Evolutionary conservation across 2,329 filamentous ascomycete species (phyloP).

Genomic region (Pseudohalonectria lignicola): DNA sequence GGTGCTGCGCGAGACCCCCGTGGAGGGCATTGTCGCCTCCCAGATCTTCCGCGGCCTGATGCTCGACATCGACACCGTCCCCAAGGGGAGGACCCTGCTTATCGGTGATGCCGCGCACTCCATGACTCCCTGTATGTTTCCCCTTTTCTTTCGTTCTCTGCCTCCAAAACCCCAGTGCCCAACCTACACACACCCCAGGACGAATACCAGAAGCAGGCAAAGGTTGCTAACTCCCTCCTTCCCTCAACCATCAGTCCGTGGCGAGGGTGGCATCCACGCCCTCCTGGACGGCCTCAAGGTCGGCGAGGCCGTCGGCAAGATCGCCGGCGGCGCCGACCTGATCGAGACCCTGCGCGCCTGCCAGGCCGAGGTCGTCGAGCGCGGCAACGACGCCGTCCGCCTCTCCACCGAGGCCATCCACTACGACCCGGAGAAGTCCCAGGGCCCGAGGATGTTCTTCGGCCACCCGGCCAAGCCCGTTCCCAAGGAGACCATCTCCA

Average conservation of each 20-base stretch:
- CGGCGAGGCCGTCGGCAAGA: conserved; percentile 11
- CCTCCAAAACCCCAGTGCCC: too few relatives aligned
- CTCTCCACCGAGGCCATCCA: not conserved
- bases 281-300: conserved; percentile 24
- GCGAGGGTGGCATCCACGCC: conserved; percentile 34
- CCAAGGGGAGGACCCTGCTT: conserved; percentile 48
- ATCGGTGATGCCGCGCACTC: conserved; percentile 47
- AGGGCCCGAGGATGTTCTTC: not conserved
- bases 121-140: conserved; percentile 28
- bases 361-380: conserved; percentile 15
- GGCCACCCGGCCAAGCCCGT: not conserved
- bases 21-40: conserved; percentile 21
- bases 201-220: not conserved
- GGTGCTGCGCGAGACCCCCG: not conserved
- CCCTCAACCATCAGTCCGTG: conserved; percentile 24
- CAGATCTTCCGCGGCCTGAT: conserved; percentile 42
- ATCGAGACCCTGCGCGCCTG: conserved; percentile 10
- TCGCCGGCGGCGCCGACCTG: not conserved
- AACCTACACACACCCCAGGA: not conserved
- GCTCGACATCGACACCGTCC: conserved; percentile 46
- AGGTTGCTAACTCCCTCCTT: not conserved
- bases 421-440: not conserved
- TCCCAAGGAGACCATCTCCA: not conserved
- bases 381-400: conserved; percentile 12
- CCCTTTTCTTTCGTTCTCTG: not conserved